Evolutionary conservation across 2,329 filamentous ascomycete genomes (phyloP).

Genomic region (Zymoseptoria tritici): DNA sequence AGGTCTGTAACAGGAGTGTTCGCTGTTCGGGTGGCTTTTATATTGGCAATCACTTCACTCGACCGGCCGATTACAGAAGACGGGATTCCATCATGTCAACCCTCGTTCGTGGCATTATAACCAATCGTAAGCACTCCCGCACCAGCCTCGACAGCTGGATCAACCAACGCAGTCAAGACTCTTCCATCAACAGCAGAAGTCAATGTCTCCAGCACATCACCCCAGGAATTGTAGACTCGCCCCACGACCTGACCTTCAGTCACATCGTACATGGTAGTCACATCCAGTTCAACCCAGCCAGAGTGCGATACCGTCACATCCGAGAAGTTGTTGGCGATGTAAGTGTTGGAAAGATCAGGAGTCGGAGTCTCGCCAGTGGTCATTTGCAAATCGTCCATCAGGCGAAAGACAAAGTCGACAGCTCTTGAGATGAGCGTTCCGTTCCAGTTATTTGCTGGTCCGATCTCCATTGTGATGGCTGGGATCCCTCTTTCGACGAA

Average conservation of each 20-base stretch:
- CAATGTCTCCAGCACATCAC: slow-evolving; percentile 31
- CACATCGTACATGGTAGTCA: slow-evolving; percentile 29
- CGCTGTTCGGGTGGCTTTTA: too few relatives aligned
- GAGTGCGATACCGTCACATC: slow-evolving; percentile 29
- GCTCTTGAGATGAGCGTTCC: slow-evolving; percentile 30
- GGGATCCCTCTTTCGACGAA: slow-evolving; percentile 31
- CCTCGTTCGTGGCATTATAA: slow-evolving; percentile 28
- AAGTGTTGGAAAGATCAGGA: slow-evolving; percentile 14
- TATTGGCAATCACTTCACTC: too few relatives aligned
- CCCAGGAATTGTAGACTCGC: slow-evolving; percentile 30
- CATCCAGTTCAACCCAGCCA: slow-evolving; percentile 21
- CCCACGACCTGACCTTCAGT: slow-evolving; percentile 32
- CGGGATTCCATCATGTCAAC: too few relatives aligned
- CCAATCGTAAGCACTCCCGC: slow-evolving; percentile 30
- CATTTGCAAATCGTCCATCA: slow-evolving; percentile 25
- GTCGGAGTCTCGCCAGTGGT: slow-evolving; percentile 2
- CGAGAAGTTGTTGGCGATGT: slow-evolving; percentile 26
- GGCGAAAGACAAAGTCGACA: slow-evolving; percentile 25
- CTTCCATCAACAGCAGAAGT: slow-evolving; percentile 27
- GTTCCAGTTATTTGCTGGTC: slow-evolving; percentile 33
- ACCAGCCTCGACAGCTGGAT: slow-evolving; percentile 32
- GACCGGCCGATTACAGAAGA: too few relatives aligned
- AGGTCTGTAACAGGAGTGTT: too few relatives aligned
- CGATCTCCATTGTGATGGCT: slow-evolving; percentile 34
- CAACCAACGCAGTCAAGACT: slow-evolving; percentile 30